A percentile compares a stretch with the other conserved stretches of the same genome.
Conservation (phyloP, 164 flowering plant species). For the Piper longum region DNA sequence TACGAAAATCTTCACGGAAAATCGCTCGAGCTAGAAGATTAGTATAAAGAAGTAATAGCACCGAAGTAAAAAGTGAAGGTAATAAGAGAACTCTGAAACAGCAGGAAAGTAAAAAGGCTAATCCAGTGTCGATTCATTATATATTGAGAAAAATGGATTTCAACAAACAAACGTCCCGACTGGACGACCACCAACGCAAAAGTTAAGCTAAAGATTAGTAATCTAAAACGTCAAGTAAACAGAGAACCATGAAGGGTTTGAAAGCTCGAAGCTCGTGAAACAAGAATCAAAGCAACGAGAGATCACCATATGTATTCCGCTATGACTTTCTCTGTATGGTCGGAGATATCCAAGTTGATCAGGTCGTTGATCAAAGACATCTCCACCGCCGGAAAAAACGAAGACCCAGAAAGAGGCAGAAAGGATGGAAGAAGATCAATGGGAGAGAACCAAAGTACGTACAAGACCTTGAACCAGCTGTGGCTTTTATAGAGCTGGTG, state of each 20-base stretch:
- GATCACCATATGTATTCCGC: constrained; percentile 26
- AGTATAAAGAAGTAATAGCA: too few species aligned
- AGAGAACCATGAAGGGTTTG: not conserved
- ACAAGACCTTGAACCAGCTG: not conserved
- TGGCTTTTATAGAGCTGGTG: not conserved
- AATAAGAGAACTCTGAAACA: too few species aligned
- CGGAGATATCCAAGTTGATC: constrained; percentile 14
- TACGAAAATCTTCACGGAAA: too few species aligned
- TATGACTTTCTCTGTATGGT: constrained; percentile 15
- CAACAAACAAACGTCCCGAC: not conserved
- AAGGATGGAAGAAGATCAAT: not conserved
- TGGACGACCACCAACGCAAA: not conserved
- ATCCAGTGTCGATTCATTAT: not conserved
- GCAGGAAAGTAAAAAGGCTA: too few species aligned
- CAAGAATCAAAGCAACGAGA: not conserved
- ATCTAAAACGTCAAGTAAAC: not conserved
- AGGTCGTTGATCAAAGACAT: constrained; percentile 12
- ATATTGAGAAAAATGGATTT: not conserved
- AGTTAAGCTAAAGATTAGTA: not conserved
- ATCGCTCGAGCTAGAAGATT: too few species aligned
- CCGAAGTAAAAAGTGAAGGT: too few species aligned
- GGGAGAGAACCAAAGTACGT: not conserved
- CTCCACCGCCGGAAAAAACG: not conserved
- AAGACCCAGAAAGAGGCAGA: not conserved
- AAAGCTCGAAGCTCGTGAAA: too few species aligned